Percentiles rank a stretch among this genome's conserved stretches.
Evolutionary conservation across 805 yeast genomes (phyloP).

Genomic region (Suhomyces vadensis): DNA sequence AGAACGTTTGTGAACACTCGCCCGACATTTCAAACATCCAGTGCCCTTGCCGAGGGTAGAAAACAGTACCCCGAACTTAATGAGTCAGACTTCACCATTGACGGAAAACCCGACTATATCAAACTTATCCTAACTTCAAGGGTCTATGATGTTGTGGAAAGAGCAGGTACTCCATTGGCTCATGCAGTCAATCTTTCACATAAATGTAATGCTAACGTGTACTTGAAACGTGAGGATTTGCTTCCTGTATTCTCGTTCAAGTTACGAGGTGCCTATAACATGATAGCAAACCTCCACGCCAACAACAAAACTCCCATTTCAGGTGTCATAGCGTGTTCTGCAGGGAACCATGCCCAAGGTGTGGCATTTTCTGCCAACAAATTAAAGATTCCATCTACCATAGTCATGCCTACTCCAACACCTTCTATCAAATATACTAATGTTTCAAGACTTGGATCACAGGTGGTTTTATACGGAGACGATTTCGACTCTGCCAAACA

Average conservation of each 20-base stretch:
- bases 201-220: constrained; percentile 71
- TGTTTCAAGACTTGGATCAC: constrained; percentile 89
- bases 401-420: constrained; percentile 97
- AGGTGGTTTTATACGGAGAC: constrained; percentile 89
- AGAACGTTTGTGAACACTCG: not conserved
- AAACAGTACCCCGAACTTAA: constrained; percentile 48
- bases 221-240: constrained; percentile 87
- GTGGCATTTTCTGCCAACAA: constrained; percentile 90
- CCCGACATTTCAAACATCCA: not conserved
- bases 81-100: constrained; percentile 55
- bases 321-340: constrained; percentile 97
- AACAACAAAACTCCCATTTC: constrained; percentile 55
- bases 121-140: constrained; percentile 87
- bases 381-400: constrained; percentile 88
- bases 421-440: constrained; percentile 93
- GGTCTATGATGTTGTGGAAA: constrained; percentile 88
- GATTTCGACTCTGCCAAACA: constrained; percentile 94
- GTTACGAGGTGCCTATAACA: constrained; percentile 95
- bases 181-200: constrained; percentile 74
- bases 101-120: constrained; percentile 87
- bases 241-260: constrained; percentile 95
- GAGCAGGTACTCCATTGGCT: constrained; percentile 77
- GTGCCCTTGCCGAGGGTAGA: not conserved
- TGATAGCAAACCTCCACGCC: constrained; percentile 84
- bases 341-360: constrained; percentile 99